Evolutionary conservation across 805 yeast species (phyloP), one percentile per base, ranked within the genome.

Genomic region (Ogataea naganishii): DNA sequence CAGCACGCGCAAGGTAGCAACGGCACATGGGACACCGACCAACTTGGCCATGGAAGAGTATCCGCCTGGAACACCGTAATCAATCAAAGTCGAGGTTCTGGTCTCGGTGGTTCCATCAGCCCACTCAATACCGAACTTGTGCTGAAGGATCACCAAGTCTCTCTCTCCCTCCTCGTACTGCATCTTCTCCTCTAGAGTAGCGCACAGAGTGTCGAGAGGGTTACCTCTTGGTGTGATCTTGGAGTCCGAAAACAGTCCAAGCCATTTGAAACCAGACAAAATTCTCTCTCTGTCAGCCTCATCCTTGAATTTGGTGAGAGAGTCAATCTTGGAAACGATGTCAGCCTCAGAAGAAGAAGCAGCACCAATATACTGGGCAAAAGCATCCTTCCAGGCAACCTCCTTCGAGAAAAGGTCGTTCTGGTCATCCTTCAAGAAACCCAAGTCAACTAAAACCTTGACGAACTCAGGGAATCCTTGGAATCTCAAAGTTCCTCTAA

Each of bases 401-500:
- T 61, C 52, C 34, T 62, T 51, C 36, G 69, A 49, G 62, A 88
- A 76, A 40, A 68, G 62, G 37, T 72, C 78, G 39, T 61, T 58
- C 40, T 72, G 71, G 18, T 74, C 79, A 46, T 92, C 98, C 55
- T 75, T 77, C 54, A 92, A 70, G 72, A 92, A 79, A 16, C 96
- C 96, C 46, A 86, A 63, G 61, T 89, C 97, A 35, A 92, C 97
- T 29, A 92, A 72, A 26, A 80, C 96, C 66, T 88, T 88, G 58
- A 88, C 79, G 58, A 92, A 89, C 66, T 89, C 95, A 37, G 97
- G 96, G 89, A 92, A 92, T 29, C 98, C 98, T 66, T 86, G 96
- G 76, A 71, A 92, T 67, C 98, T 77, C 56, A 92, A 72, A 40
- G 98, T 92, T 54, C 98, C 98, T 69, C 98, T 82, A 51, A 92